These are phyloP conservation scores for Sugiyamaella americana DNA, from an alignment of 805 yeast genomes.

Conservation along the genomic window DNA sequence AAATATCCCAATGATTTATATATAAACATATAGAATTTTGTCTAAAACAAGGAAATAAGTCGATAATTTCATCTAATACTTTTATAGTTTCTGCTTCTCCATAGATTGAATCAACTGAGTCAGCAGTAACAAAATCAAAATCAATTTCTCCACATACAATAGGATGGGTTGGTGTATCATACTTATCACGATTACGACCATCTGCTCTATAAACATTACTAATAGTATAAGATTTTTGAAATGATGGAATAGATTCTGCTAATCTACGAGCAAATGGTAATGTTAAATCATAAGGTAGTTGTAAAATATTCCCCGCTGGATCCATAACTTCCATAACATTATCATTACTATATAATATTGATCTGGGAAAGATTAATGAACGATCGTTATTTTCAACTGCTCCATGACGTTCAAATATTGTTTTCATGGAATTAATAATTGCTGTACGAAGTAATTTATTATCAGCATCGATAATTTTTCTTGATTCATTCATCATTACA, in stretches of 20 bases:
- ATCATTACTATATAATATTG: conserved; percentile 60
- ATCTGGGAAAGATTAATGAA: conserved; percentile 72
- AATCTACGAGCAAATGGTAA: conserved; percentile 83
- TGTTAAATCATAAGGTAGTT: conserved; percentile 83
- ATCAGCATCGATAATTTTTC: conserved; percentile 12
- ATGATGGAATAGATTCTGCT: conserved; percentile 53
- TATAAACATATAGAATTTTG: conserved; percentile 51
- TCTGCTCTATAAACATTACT: conserved; percentile 78
- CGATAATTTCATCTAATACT: conserved; percentile 68
- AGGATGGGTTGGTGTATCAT: too few relatives aligned
- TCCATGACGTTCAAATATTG: conserved; percentile 73
- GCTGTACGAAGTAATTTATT: conserved; percentile 46
- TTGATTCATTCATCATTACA: background rate
- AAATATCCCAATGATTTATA: conserved; percentile 73
- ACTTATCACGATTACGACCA: conserved; percentile 40
- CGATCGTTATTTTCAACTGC: conserved; percentile 69
- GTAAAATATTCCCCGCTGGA: conserved; percentile 78
- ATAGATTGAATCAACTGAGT: conserved; percentile 41
- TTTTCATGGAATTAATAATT: conserved; percentile 53
- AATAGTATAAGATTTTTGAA: conserved; percentile 60
- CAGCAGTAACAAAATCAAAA: conserved; percentile 70
- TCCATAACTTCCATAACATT: conserved; percentile 77
- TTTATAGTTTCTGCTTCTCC: conserved; percentile 87
- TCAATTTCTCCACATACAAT: conserved; percentile 80
- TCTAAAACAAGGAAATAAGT: conserved; percentile 61